Evolutionary conservation across 495 filamentous ascomycete species (phyloP), one percentile per base, ranked within the genome.

Genomic region (Friedmanniomyces endolithicus): DNA sequence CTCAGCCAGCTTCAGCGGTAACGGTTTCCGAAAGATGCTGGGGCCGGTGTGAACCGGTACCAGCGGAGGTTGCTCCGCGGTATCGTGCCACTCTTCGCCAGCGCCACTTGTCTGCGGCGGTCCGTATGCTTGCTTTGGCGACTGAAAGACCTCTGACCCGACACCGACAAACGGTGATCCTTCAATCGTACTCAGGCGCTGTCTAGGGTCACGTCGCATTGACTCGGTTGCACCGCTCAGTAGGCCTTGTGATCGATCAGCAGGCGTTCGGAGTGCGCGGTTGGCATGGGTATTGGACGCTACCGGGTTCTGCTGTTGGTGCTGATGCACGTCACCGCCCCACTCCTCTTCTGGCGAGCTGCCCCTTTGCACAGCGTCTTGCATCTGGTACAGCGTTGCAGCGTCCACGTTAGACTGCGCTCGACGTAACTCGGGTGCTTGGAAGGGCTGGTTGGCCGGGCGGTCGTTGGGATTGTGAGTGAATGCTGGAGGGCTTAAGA

Each of bases 401-500:
- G 79, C 73, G 22, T 90, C 94, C 68, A 96, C 80, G 11, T 87
- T 80, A 58, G 82, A 87, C 52, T 84, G 90, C 50, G 83, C 85
- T 53, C 80, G 78, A 47, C 84, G 80, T 67, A 88, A 73, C 58
- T 90, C 85, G n/a, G 82, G 75, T 27, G 85, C 80, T 43, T 82
- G 76, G 56, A 83, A 78, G 4, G 87, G 86, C 54, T 82, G 76
- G 29, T 75, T 81, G 11, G 71, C 68, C 7, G 89, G 89, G 53
- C 76, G 75, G 47, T 81, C 77, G 29, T 82, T 78, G 31, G 85
- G 79, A 7, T 74, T 75, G 66, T 89, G 86, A 12, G 78, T 71
- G 63, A 96, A 90, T 22, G 77, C 79, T 6, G 89, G 89, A 0
- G 90, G 90, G 16, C 74, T 71, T 11, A 74, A 75, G 20, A 95